These are phyloP conservation scores for Paramecium pentaurelia DNA, from an alignment of 73 alveolate genomes.

Conservation along the genomic window DNA sequence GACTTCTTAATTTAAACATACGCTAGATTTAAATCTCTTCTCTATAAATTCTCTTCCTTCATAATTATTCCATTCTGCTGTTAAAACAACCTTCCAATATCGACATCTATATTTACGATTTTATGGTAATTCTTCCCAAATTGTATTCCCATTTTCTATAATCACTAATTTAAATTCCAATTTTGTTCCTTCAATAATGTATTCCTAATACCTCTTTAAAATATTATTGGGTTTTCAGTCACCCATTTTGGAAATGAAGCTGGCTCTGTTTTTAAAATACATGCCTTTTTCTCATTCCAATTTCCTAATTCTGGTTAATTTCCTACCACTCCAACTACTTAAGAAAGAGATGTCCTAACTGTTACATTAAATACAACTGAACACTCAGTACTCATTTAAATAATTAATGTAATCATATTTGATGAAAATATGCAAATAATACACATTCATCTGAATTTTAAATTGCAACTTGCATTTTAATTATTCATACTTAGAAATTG, in stretches of 20 bases:
- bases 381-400: slow-evolving; percentile 13
- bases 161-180: slow-evolving; percentile 40
- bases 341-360: neutral
- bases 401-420: neutral
- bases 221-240: neutral
- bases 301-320: neutral
- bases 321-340: slow-evolving; percentile 15
- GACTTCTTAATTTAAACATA: neutral
- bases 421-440: neutral
- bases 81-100: slow-evolving; percentile 10
- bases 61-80: slow-evolving; percentile 47
- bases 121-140: slow-evolving; percentile 39
- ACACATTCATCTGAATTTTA: neutral
- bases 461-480: too few relatives aligned
- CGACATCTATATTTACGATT: slow-evolving; percentile 16
- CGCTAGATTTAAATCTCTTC: slow-evolving; percentile 15
- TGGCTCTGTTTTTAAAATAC: neutral
- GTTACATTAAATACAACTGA: neutral
- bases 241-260: slow-evolving; percentile 6
- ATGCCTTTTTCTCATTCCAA: slow-evolving; percentile 22
- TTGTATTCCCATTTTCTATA: neutral
- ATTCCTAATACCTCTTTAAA: neutral
- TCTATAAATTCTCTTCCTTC: slow-evolving; percentile 20
- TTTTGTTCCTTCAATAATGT: neutral
- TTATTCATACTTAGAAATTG: too few relatives aligned